Conservation (phyloP, 345 rosid species). For the Diplotaxis tenuifolia region DNA sequence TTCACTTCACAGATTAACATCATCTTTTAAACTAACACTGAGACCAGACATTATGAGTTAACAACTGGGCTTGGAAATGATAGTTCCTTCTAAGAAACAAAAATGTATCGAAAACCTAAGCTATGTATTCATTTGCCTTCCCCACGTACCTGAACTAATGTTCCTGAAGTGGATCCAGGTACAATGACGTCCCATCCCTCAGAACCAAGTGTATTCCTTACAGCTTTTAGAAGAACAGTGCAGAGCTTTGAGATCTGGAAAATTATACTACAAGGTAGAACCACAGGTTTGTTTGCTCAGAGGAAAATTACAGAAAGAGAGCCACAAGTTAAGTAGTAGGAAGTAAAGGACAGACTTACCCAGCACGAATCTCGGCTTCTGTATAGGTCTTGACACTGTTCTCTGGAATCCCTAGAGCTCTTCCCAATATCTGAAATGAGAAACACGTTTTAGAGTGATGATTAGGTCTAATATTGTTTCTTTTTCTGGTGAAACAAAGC, state of each 20-base stretch:
- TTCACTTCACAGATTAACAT: background rate
- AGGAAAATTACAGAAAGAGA: constrained; percentile 6
- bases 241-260: constrained; percentile 96
- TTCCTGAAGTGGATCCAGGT: constrained; percentile 74
- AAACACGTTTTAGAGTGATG: background rate
- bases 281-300: constrained; percentile 22
- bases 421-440: constrained; percentile 70
- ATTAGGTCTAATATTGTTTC: background rate
- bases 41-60: background rate
- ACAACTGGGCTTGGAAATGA: too few species aligned
- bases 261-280: constrained; percentile 53
- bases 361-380: constrained; percentile 99
- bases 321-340: too few species aligned
- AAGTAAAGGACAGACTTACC: too few species aligned
- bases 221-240: constrained; percentile 79
- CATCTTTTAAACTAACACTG: background rate
- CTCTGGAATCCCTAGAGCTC: constrained; percentile 87
- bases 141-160: constrained; percentile 65
- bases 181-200: constrained; percentile 98
- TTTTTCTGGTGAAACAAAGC: background rate
- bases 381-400: constrained; percentile 84
- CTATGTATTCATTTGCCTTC: constrained; percentile 12
- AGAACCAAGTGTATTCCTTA: constrained; percentile 70
- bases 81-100: too few species aligned
- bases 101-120: too few species aligned